Evolutionary conservation across 2,329 filamentous ascomycete genomes (phyloP).

Genomic region (Paecilomyces formosus): DNA sequence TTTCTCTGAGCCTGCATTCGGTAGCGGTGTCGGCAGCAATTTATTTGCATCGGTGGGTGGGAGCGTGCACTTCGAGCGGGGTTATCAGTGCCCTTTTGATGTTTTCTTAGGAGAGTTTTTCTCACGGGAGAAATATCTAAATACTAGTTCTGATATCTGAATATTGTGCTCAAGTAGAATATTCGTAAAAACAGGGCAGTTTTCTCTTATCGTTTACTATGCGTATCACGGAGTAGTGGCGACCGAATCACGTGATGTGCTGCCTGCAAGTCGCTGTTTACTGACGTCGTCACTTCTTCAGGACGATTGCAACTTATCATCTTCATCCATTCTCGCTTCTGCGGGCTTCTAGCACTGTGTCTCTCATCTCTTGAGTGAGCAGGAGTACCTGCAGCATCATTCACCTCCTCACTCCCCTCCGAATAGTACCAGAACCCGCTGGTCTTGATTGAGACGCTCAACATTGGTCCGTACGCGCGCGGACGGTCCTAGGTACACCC

Average conservation of each 20-base stretch:
- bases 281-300: neutral
- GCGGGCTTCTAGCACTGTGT: neutral
- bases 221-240: neutral
- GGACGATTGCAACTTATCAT: neutral
- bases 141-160: neutral
- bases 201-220: neutral
- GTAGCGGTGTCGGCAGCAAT: neutral
- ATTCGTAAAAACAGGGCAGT: neutral
- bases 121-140: neutral
- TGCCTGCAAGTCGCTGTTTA: neutral
- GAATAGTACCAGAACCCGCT: neutral
- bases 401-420: neutral
- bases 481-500: neutral
- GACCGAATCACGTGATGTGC: neutral
- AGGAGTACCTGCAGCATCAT: neutral
- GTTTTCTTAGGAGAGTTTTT: neutral
- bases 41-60: neutral
- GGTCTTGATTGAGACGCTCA: neutral
- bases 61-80: neutral
- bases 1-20: neutral
- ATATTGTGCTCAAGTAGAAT: neutral
- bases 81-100: neutral
- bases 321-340: neutral
- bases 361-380: neutral
- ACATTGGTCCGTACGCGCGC: conserved; percentile 1